A percentile compares a stretch with the other conserved stretches of the same genome.
Evolutionary conservation across 2,329 filamentous ascomycete species (phyloP).

Genomic region (Monosporascus sp.): DNA sequence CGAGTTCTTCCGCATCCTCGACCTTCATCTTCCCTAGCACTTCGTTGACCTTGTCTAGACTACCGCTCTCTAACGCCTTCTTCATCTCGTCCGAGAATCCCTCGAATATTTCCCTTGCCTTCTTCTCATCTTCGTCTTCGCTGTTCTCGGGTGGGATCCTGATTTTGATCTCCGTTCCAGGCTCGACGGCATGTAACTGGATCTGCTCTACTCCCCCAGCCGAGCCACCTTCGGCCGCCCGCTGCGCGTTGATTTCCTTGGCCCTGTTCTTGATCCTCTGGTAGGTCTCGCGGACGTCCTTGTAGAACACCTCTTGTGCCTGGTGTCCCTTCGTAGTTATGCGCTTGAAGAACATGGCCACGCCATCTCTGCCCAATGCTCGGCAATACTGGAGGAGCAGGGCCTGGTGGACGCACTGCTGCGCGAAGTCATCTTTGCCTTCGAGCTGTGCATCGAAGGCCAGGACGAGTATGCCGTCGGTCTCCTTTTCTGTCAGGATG

Average conservation of each 20-base stretch:
- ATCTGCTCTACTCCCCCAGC: slow-evolving; percentile 84
- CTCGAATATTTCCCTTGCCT: slow-evolving; percentile 73
- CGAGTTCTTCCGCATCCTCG: slow-evolving; percentile 79
- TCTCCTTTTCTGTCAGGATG: slow-evolving; percentile 78
- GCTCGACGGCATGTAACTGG: slow-evolving; percentile 93
- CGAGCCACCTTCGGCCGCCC: slow-evolving; percentile 43
- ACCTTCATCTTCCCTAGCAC: slow-evolving; percentile 85
- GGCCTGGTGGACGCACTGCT: slow-evolving; percentile 89
- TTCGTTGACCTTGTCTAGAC: slow-evolving; percentile 80
- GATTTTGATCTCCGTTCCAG: slow-evolving; percentile 87
- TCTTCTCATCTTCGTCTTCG: slow-evolving; percentile 58
- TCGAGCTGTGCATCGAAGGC: slow-evolving; percentile 86
- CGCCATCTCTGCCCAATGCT: slow-evolving; percentile 80
- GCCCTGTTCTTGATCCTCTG: slow-evolving; percentile 72
- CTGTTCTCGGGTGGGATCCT: slow-evolving; percentile 66
- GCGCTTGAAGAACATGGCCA: slow-evolving; percentile 90
- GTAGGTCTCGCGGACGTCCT: slow-evolving; percentile 89
- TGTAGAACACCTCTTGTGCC: slow-evolving; percentile 83
- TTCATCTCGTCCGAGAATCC: slow-evolving; percentile 76
- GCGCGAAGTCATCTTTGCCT: slow-evolving; percentile 67
- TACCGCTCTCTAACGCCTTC: slow-evolving; percentile 80
- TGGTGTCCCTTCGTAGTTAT: slow-evolving; percentile 87
- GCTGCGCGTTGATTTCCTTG: slow-evolving; percentile 59
- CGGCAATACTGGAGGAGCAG: slow-evolving; percentile 92
- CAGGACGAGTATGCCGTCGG: slow-evolving; percentile 83